Base-by-base conservation (phyloP, 495 filamentous ascomycete species). In the Tuber indicum region DNA sequence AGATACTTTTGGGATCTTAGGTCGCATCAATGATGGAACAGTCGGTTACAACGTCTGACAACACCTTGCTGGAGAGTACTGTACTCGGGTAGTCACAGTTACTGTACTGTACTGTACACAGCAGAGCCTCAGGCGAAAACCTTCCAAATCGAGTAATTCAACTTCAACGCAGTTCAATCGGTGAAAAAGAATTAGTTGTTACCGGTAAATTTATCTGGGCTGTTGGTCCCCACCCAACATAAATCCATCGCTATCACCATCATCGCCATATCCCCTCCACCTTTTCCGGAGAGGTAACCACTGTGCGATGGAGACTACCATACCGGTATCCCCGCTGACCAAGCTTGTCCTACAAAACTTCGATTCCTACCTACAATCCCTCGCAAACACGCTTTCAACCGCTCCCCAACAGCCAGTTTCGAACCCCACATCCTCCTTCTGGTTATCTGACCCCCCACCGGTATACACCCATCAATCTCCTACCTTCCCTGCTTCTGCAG, bases 371-470 rank as follows among this genome's bases (percentile, higher is more conserved):
- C 52, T 62, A 32, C 52, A 14, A 32, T 62, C 52, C n/a, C 52
- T 62, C n/a, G n/a, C 52, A 16, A 26, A 32, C n/a, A 16, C 10
- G 4, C n/a, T 62, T 62, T 62, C 52, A 62, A 62, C 79, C 8
- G 73, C 78, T 49, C 83, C 84, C 2, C 83, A 80, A 72, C 74
- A 85, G 6, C 89, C 89, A 10, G 79, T 78, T 36, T 72, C 84
- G 2, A 85, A 88, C 73, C 89, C 90, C 14, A 90, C 88, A 5
- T 52, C 81, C 23, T 87, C 91, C 2, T 91, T 89, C 83, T 92
- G 89, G 91, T 87, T 91, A 77, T 82, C 85, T 43, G 83, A 87
- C 19, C 87, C 87, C 12, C 86, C 87, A 42, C 84, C 84, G 0
- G 84, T 91, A n/a, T 84, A 88, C 3, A 83, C 87, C 69, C 78